Conservation (phyloP, 768 basidiomycete genomes). For the Mycena pura region DNA sequence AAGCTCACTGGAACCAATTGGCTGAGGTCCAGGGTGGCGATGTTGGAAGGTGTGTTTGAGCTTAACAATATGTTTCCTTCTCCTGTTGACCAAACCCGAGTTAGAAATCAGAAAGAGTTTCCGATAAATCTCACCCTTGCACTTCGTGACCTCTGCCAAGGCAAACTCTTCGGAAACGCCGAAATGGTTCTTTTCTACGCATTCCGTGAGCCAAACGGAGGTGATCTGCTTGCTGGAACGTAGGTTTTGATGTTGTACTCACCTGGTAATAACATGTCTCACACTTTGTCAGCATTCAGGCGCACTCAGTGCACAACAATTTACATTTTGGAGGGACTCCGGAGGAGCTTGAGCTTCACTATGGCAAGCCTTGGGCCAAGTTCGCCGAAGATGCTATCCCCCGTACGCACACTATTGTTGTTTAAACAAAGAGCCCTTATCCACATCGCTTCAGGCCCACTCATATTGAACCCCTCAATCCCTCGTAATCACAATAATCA, state of each 20-base stretch:
- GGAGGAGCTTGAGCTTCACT: neutral
- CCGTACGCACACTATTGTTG: neutral
- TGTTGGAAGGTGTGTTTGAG: neutral
- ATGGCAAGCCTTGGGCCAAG: conserved; percentile 1
- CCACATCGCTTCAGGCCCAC: neutral
- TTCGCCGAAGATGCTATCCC: neutral
- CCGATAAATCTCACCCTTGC: neutral
- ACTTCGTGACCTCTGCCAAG: conserved; percentile 1
- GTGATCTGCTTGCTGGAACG: conserved; percentile 7
- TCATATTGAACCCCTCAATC: neutral
- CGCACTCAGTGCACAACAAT: neutral
- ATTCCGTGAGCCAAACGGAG: conserved; percentile 2
- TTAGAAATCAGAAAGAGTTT: conserved; percentile 4
- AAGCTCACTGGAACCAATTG: neutral
- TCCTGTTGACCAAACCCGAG: too few relatives aligned
- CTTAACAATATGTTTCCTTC: neutral
- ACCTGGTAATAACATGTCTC: neutral
- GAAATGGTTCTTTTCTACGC: conserved; percentile 15
- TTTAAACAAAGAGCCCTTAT: too few relatives aligned
- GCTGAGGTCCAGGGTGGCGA: neutral
- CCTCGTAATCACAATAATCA: neutral
- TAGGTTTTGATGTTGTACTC: neutral
- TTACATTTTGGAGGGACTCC: neutral
- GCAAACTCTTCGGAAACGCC: neutral
- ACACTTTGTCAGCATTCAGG: neutral